Percentiles rank a stretch among this genome's conserved stretches.
These are phyloP conservation scores for fission yeast (Schizosaccharomyces pombe) DNA, from an alignment of 805 yeast genomes.

Conservation along the genomic window DNA sequence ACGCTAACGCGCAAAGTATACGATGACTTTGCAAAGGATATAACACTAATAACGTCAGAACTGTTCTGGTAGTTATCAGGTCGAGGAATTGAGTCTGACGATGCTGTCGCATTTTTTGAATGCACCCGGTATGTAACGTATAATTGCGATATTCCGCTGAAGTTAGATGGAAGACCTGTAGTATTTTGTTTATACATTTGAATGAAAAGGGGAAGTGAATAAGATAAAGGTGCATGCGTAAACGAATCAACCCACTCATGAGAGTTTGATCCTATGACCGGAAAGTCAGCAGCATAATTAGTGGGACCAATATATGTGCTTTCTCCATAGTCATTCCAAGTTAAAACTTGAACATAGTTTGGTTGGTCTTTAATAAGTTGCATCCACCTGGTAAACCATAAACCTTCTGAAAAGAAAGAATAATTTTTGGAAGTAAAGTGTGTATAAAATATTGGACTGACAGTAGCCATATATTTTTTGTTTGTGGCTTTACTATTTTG, in stretches of 20 bases:
- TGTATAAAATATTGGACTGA: constrained; percentile 5
- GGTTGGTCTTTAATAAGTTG: constrained; percentile 5
- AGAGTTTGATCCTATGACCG: neutral
- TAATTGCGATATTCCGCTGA: neutral
- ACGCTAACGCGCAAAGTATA: neutral
- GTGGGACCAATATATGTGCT: constrained; percentile 7
- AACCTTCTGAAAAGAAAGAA: constrained; percentile 4
- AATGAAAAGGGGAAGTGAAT: neutral
- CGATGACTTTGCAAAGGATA: neutral
- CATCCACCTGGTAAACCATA: constrained; percentile 6
- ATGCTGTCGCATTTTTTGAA: constrained; percentile 1
- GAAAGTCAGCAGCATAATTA: neutral
- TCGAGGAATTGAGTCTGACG: neutral
- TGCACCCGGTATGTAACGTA: neutral
- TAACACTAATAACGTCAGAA: neutral
- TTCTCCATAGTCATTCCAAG: constrained; percentile 7
- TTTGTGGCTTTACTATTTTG: neutral
- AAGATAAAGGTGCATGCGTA: neutral
- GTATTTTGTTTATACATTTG: neutral
- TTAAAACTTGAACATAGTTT: constrained; percentile 5
- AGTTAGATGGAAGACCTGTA: constrained; percentile 1
- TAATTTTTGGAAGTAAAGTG: constrained; percentile 6
- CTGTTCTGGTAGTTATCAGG: neutral
- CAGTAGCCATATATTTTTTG: constrained; percentile 7
- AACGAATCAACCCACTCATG: constrained; percentile 4